Conservation (phyloP, 1,284 basidiomycete genomes). For the Vanrija sp. region DNA sequence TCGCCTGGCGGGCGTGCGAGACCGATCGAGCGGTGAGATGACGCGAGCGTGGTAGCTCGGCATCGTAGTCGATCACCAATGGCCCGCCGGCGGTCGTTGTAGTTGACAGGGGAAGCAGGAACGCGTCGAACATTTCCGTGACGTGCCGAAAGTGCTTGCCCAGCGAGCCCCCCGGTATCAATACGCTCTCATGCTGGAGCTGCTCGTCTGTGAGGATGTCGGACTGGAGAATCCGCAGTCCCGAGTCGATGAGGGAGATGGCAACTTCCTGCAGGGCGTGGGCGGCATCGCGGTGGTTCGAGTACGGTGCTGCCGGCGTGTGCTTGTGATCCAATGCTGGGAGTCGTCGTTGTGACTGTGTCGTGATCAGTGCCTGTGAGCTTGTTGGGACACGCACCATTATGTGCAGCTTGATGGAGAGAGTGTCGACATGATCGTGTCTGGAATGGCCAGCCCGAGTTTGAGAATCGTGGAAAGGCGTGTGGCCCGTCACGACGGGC, state of each 20-base stretch:
- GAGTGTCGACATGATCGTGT: no score
- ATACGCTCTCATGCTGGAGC: slow-evolving; percentile 24
- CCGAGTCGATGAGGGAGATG: slow-evolving; percentile 33
- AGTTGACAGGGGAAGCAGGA: slow-evolving; percentile 25
- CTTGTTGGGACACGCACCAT: no score
- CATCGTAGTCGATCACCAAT: slow-evolving; percentile 40
- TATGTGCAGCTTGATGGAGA: no score
- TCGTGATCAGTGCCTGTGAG: no score
- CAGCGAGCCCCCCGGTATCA: slow-evolving; percentile 41
- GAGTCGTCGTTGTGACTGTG: no score
- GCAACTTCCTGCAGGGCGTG: slow-evolving; percentile 33
- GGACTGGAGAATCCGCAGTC: slow-evolving; percentile 28
- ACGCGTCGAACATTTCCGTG: slow-evolving; percentile 39
- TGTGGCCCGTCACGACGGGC: no score
- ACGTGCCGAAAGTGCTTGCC: slow-evolving; percentile 48
- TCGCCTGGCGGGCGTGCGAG: slow-evolving; percentile 27
- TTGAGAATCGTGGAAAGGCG: no score
- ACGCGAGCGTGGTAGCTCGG: slow-evolving; percentile 25
- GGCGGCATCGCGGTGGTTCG: slow-evolving; percentile 23
- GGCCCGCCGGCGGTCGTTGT: neutral
- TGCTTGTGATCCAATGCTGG: no score
- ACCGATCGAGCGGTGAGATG: neutral
- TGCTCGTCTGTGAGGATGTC: slow-evolving; percentile 29
- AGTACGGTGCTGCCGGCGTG: no score
- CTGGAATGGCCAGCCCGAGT: no score